Base-by-base conservation (phyloP, 1,139 yeast species). In the Yamadazyma songkhlaensis region DNA sequence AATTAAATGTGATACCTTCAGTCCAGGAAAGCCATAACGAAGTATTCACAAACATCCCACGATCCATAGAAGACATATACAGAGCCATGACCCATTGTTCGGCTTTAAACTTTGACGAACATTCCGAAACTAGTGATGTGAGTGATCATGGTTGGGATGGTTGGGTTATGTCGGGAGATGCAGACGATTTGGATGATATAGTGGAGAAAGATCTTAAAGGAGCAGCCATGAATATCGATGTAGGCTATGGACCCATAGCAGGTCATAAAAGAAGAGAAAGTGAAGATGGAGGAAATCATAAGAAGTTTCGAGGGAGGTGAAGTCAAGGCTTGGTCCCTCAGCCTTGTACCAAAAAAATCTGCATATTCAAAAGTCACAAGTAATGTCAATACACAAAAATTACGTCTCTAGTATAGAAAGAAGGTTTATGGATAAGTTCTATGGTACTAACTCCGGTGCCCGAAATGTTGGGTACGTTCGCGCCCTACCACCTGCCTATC, bases 151-250 rank as follows among this genome's bases (percentile, higher is more conserved):
- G 7, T 4, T 21, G 23, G 21, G 17, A 9, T 8, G 33, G 25
- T 9, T 32, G 37, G 35, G 31, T 11, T 2, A 34, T 58, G 38
- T 33, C 43, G 1, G 74, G 74, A 10, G 52, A 59, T 38, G 74
- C 72, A 5, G 74, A 68, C 46, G 74, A 64, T 45, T 50, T 64
- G 28, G 65, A 49, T 24, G 48, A 46, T 4, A 48, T 47, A 5
- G 57, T 46, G 9, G 44, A 44, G 5, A 46, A 46, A 5, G 45
- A 36, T 2, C 45, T 42, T 1, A 50, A 44, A 3, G 57, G 47
- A 4, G 75, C 75, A 1, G 75, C 73, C 2, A 70, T 71, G 76
- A 50, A 62, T 38, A 73, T 71, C 17, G 71, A 68, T 37, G 57
- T 71, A n/a, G 74, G 72, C 14, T 62, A 50, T 41, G 66, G 63